Evolutionary conservation across 139 green algal genomes (phyloP).

Genomic region (Trebouxia sp.): DNA sequence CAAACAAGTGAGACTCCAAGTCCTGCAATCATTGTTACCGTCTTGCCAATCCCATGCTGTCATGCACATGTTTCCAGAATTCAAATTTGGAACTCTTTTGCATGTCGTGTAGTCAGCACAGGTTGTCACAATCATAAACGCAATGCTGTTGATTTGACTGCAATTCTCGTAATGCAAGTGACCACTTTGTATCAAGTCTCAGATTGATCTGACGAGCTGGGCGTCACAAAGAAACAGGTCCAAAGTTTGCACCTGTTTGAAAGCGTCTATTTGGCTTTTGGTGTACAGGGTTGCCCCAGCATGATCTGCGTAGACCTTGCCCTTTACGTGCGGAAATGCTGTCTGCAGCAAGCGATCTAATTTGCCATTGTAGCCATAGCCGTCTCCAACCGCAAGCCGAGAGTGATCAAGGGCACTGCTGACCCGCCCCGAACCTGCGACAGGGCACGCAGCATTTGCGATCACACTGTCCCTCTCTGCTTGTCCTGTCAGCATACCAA

Average conservation of each 20-base stretch:
- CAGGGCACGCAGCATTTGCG: too few species aligned
- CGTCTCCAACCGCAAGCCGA: not conserved
- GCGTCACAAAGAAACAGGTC: not conserved
- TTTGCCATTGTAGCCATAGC: conserved; percentile 23
- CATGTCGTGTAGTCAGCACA: not conserved
- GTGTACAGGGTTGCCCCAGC: conserved; percentile 68
- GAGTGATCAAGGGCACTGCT: not conserved
- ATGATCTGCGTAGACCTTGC: conserved; percentile 68
- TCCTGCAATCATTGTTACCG: conserved; percentile 17
- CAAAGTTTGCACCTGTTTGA: conserved; percentile 27
- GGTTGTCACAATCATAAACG: not conserved
- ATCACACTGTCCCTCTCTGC: too few species aligned
- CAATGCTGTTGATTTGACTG: not conserved
- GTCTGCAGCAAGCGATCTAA: conserved; percentile 3
- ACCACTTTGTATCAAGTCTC: not conserved
- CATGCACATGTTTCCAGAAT: not conserved
- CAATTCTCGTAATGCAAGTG: not conserved
- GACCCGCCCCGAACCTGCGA: not conserved
- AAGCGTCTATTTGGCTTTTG: conserved; percentile 45
- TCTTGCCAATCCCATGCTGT: not conserved
- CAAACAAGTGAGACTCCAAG: conserved; percentile 12
- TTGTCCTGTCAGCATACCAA: too few species aligned
- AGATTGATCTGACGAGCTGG: not conserved
- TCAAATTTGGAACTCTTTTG: not conserved
- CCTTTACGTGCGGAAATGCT: conserved; percentile 42